phyloP scores from a whole-genome alignment of 257 asterid species.

The Cruciata laevipes region DNA sequence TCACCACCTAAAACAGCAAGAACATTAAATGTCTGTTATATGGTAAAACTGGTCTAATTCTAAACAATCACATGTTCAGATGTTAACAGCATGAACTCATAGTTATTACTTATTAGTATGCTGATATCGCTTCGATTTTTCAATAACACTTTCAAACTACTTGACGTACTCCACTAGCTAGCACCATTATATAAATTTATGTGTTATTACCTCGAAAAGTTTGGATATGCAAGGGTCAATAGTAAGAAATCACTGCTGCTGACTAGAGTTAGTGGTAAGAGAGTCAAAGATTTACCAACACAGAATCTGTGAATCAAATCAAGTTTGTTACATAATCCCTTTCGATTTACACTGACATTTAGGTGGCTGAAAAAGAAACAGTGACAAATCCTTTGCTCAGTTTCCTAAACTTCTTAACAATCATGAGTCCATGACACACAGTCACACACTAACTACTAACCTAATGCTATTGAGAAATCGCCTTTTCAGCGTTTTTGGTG shows the following conservation, averaged over 20 bases:
- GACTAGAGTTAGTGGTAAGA: no score
- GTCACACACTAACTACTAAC: slow-evolving; percentile 23
- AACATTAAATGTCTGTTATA: no score
- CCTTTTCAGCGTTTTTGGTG: slow-evolving; percentile 11
- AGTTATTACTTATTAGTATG: no score
- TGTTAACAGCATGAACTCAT: not conserved
- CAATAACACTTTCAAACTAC: not conserved
- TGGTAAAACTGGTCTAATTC: not conserved
- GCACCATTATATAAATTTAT: no score
- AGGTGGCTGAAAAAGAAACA: slow-evolving; percentile 17
- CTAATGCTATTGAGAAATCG: slow-evolving; percentile 12
- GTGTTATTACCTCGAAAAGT: not conserved
- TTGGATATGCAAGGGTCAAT: no score
- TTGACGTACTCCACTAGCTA: not conserved
- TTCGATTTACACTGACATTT: slow-evolving; percentile 21
- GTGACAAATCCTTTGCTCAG: slow-evolving; percentile 25
- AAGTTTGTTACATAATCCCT: slow-evolving; percentile 37
- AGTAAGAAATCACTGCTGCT: no score
- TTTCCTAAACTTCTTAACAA: slow-evolving; percentile 30
- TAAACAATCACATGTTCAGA: not conserved
- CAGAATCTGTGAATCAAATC: slow-evolving; percentile 20
- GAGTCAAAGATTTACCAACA: slow-evolving; percentile 4
- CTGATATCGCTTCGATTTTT: no score
- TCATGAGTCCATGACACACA: slow-evolving; percentile 13
- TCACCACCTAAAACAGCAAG: not conserved